Base-by-base conservation (phyloP, 768 basidiomycete species). In the Russula griseocarnosa region DNA sequence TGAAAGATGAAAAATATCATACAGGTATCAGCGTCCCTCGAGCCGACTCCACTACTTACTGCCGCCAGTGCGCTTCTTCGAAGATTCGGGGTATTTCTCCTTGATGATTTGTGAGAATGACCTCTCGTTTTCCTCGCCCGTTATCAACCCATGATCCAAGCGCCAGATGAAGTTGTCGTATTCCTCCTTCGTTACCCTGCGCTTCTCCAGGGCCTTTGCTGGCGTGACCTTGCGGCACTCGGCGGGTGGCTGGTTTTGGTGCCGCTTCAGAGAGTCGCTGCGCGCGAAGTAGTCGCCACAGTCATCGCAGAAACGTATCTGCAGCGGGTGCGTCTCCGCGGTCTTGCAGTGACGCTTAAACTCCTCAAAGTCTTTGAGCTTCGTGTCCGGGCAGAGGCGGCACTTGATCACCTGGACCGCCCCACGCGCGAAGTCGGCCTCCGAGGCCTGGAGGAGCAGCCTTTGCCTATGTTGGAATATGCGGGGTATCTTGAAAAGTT, bases 271-370 rank as follows among this genome's bases (percentile, higher is more conserved):
- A 1, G 59, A 26, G 28, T 60, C 59, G 4, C 5, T 10, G 28
- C 50, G 59, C 2, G 59, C 50, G 18, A 60, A 60, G n/a, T 34
- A 60, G 16, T 60, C 60, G 0, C 60, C 52, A 6, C 30, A 30
- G 32, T 42, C 40, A 5, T 34, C 18, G 18, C 60, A 60, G 42
- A 54, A 60, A 1, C 0, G 30, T n/a, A 60, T 34, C 18, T 24
- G 30, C 0, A 40, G 8, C 0, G 60, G 60, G 22, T 61, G 60
- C 4, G 30, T 14, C 32, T 54, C 60, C 22, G 16, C 3, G 3
- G 51, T 32, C n/a, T 54, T 32, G n/a, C 60, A 61, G 8, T 61
- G 51, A 3, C 51, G 26, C 28, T 60, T 53, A 14, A 42, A 52
- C 14, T 42, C 13, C 1, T 32, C 40, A 11, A 26, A 42, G 10